Evolutionary conservation across 768 basidiomycete species (phyloP).

Genomic region (Hericium rajendrae): DNA sequence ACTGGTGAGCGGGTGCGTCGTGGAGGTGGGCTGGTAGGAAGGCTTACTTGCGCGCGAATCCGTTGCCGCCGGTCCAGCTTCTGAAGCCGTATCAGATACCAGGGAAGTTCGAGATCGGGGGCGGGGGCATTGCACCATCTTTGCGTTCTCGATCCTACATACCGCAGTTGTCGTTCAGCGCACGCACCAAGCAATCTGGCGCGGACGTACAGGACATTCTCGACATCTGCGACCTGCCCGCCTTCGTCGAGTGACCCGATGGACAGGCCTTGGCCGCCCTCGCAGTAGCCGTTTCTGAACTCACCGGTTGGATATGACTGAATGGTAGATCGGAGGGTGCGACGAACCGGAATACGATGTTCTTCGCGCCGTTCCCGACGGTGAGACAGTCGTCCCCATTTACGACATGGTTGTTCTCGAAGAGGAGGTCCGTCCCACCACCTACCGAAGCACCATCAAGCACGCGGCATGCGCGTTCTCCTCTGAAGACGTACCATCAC

Average conservation of each 20-base stretch:
- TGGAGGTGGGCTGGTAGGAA: too few relatives aligned
- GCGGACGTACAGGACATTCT: conserved; percentile 39
- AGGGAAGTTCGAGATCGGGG: neutral
- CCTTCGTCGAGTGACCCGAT: conserved; percentile 37
- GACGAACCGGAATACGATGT: conserved; percentile 32
- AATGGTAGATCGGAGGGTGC: neutral
- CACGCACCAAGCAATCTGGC: neutral
- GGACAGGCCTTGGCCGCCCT: conserved; percentile 50
- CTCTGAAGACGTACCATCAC: neutral
- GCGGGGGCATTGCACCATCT: neutral
- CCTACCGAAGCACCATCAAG: conserved; percentile 12
- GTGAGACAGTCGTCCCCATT: conserved; percentile 60
- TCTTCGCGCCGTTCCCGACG: conserved; percentile 45
- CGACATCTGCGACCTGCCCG: conserved; percentile 43
- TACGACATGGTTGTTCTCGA: conserved; percentile 46
- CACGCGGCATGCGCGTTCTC: neutral
- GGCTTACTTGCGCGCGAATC: conserved; percentile 41
- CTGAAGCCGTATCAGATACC: conserved; percentile 30
- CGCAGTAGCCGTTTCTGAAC: conserved; percentile 41
- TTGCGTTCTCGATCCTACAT: neutral
- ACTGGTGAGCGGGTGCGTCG: neutral
- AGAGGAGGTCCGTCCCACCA: conserved; percentile 44
- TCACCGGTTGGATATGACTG: neutral
- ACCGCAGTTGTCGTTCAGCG: neutral
- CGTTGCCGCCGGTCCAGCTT: conserved; percentile 58